phyloP scores from a whole-genome alignment of 768 basidiomycete species.

The Podaxis sp. region DNA sequence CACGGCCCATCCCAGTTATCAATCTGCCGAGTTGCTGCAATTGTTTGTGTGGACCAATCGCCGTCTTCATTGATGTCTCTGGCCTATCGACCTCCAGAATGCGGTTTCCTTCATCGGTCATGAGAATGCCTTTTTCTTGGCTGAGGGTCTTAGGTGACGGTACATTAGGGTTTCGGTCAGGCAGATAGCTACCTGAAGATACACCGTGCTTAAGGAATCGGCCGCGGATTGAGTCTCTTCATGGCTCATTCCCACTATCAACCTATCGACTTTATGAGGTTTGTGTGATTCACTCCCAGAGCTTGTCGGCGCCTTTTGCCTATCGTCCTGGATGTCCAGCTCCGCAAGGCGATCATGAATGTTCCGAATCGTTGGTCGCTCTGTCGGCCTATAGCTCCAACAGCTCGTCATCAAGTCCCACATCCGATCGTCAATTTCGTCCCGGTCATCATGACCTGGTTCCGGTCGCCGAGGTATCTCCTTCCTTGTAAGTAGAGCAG shows the following conservation, averaged over 20 bases:
- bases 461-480: neutral
- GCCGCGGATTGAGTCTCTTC: neutral
- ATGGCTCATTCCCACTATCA: neutral
- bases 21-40: neutral
- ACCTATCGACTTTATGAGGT: too few species aligned
- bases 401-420: neutral
- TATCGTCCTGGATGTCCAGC: too few species aligned
- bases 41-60: too few species aligned
- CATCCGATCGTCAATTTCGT: neutral
- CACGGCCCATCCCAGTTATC: too few species aligned
- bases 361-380: neutral
- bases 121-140: neutral
- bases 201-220: neutral
- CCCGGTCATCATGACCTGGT: neutral
- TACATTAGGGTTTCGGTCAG: neutral
- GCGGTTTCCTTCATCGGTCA: too few species aligned
- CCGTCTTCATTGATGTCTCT: too few species aligned
- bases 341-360: neutral
- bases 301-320: too few species aligned
- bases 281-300: too few species aligned
- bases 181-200: neutral
- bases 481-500: neutral
- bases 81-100: neutral
- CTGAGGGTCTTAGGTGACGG: neutral
- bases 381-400: neutral